phyloP scores from a whole-genome alignment of 345 rosid species.

The Rhodamnia argentea region DNA sequence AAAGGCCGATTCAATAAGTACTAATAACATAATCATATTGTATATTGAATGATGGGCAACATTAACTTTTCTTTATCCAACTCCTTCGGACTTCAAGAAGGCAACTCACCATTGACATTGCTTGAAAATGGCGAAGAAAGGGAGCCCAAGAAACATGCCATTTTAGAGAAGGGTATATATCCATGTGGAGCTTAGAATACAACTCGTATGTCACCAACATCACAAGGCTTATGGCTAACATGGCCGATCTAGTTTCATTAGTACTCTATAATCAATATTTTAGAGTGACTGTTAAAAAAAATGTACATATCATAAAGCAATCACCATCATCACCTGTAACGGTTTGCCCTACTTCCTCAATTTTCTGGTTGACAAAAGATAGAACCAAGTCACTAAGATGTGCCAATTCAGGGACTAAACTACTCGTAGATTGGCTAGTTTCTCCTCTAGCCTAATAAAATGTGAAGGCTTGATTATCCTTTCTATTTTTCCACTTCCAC shows the following conservation, averaged over 20 bases:
- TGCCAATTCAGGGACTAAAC: neutral
- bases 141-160: no score
- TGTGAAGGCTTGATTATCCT: neutral
- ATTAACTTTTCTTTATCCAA: no score
- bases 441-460: neutral
- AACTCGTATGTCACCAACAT: no score
- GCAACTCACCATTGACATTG: no score
- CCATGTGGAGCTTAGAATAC: no score
- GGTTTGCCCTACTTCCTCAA: neutral
- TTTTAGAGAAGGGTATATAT: no score
- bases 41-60: no score
- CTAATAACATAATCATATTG: no score
- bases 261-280: constrained; percentile 33
- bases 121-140: no score
- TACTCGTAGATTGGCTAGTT: neutral
- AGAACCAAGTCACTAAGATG: neutral
- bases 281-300: neutral
- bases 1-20: no score
- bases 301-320: neutral
- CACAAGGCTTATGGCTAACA: no score
- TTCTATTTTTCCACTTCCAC: neutral
- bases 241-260: constrained; percentile 59
- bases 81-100: no score
- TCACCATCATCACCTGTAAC: neutral
- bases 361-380: neutral